phyloP scores from a whole-genome alignment of 129 eudicot genomes.

The Mikania micrantha region DNA sequence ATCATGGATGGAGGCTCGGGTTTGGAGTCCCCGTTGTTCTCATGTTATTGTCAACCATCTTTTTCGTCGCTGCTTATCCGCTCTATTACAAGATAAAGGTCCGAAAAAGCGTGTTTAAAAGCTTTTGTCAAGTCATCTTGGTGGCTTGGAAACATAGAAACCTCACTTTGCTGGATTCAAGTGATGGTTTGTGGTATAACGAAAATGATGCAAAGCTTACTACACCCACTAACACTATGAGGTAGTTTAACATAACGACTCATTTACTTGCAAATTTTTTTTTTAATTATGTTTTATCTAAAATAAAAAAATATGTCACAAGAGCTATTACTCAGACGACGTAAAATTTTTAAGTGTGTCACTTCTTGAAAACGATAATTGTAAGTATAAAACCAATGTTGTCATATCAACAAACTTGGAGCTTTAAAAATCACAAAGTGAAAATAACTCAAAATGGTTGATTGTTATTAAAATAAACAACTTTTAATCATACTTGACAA shows the following conservation, averaged over 20 bases:
- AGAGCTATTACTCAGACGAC: too few species aligned
- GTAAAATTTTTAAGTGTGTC: too few species aligned
- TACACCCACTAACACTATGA: conserved; percentile 52
- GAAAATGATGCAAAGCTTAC: conserved; percentile 28
- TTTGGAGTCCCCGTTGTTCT: conserved; percentile 71
- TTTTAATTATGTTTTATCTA: too few species aligned
- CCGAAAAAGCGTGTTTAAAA: conserved; percentile 32
- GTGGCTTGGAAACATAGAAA: conserved; percentile 31
- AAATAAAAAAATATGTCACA: too few species aligned
- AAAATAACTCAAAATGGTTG: too few species aligned
- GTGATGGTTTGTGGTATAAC: conserved; percentile 17
- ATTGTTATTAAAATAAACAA: too few species aligned
- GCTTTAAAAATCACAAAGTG: too few species aligned
- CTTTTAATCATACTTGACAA: background rate
- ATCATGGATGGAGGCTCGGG: conserved; percentile 74
- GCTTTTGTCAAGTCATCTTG: conserved; percentile 26
- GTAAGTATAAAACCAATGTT: too few species aligned
- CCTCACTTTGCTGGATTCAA: conserved; percentile 2
- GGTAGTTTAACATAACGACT: conserved; percentile 46
- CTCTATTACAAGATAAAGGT: conserved; percentile 49
- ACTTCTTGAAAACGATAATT: too few species aligned
- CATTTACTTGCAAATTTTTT: too few species aligned
- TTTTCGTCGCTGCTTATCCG: conserved; percentile 58
- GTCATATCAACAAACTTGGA: too few species aligned
- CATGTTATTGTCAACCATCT: conserved; percentile 53